Evolutionary conservation across 495 filamentous ascomycete genomes (phyloP).

Genomic region (Talaromyces borbonicus): DNA sequence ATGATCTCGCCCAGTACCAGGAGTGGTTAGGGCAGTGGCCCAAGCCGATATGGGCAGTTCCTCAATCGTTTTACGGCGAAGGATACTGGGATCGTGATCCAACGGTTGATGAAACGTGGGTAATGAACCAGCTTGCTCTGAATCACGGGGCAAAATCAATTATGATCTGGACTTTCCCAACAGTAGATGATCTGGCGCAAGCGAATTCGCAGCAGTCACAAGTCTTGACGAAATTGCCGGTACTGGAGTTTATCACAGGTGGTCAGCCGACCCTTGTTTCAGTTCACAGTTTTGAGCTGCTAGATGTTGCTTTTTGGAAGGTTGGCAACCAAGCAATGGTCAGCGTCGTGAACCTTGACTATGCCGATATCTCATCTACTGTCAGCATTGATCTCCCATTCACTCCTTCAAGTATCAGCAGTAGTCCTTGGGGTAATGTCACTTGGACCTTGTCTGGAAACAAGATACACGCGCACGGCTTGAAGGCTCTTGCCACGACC

Average conservation of each 20-base stretch:
- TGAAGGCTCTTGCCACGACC: conserved; percentile 1
- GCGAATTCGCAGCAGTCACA: conserved; percentile 10
- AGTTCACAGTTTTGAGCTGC: background rate
- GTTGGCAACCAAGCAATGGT: conserved; percentile 5
- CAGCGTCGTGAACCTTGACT: conserved; percentile 8
- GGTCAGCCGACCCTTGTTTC: background rate
- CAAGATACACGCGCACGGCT: background rate
- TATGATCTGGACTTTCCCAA: conserved; percentile 16
- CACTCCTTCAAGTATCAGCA: background rate
- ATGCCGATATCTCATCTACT: background rate
- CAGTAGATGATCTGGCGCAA: conserved; percentile 6
- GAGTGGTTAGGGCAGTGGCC: conserved; percentile 21
- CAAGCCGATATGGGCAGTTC: conserved; percentile 46
- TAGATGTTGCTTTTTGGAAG: conserved; percentile 6
- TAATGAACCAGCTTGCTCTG: conserved; percentile 45
- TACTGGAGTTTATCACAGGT: conserved; percentile 2
- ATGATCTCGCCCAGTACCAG: conserved; percentile 34
- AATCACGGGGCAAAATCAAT: conserved; percentile 47
- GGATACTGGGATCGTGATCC: conserved; percentile 50
- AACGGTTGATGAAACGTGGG: conserved; percentile 38
- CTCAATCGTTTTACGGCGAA: conserved; percentile 51
- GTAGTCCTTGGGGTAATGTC: conserved; percentile 3
- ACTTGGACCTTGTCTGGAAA: background rate
- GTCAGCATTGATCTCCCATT: conserved; percentile 3
- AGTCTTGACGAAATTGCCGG: conserved; percentile 6